Evolutionary conservation across 148 eudicot genomes (phyloP).

Genomic region (Cornus kousa): DNA sequence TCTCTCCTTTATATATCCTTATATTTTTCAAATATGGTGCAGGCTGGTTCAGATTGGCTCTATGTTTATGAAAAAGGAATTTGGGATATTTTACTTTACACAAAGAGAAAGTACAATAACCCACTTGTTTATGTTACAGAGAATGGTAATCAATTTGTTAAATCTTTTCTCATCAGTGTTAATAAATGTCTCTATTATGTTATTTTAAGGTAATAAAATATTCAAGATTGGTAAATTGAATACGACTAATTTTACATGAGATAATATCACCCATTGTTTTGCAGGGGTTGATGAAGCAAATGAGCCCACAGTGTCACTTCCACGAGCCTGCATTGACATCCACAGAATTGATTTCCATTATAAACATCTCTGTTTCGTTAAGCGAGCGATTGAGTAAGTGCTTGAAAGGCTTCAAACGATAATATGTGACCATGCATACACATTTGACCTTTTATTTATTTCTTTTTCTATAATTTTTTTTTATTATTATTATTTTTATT

Average conservation of each 20-base stretch:
- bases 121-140: constrained; percentile 29
- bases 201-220: background rate
- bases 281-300: constrained; percentile 32
- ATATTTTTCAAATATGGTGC: no score
- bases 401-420: no score
- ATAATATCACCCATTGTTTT: background rate
- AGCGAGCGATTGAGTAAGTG: constrained; percentile 33
- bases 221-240: background rate
- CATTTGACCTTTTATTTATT: no score
- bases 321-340: constrained; percentile 23
- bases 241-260: background rate
- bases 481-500: no score
- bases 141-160: constrained; percentile 22
- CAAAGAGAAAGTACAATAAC: constrained; percentile 23
- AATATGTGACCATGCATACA: no score
- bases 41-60: no score
- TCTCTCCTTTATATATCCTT: no score
- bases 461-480: no score
- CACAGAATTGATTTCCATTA: constrained; percentile 27
- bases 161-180: no score
- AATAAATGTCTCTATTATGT: no score
- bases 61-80: constrained; percentile 29
- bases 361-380: constrained; percentile 29
- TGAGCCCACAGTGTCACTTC: constrained; percentile 19
- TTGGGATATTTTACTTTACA: constrained; percentile 19